Evolutionary conservation across 768 basidiomycete species (phyloP).

Genomic region (Goffeauzyma gilvescens): DNA sequence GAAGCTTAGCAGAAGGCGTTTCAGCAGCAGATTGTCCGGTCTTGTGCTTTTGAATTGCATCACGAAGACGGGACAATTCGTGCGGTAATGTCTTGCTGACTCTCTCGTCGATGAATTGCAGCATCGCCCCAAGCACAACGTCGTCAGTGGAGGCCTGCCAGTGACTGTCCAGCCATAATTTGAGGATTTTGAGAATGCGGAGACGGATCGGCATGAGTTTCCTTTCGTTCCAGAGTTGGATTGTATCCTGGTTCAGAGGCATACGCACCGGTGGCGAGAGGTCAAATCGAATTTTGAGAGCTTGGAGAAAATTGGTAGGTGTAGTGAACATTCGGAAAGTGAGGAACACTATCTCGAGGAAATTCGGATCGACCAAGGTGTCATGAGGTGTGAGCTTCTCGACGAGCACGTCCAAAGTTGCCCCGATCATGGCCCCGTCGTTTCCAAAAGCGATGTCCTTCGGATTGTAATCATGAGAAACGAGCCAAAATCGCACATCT

Average conservation of each 20-base stretch:
- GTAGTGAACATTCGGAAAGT: conserved; percentile 84
- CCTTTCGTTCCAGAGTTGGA: conserved; percentile 58
- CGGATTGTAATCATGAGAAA: conserved; percentile 49
- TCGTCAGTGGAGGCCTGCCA: conserved; percentile 67
- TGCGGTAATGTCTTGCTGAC: conserved; percentile 27
- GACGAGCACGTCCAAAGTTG: conserved; percentile 70
- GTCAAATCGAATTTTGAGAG: conserved; percentile 66
- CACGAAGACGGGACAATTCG: conserved; percentile 28
- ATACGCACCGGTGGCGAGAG: conserved; percentile 34
- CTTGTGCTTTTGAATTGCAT: conserved; percentile 19
- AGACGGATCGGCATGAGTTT: conserved; percentile 81
- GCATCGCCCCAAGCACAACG: conserved; percentile 35
- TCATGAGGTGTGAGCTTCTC: conserved; percentile 96
- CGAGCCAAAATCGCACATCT: conserved; percentile 8
- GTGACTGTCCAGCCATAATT: conserved; percentile 77
- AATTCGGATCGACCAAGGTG: conserved; percentile 66
- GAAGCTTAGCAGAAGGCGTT: not conserved
- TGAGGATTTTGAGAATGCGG: conserved; percentile 79
- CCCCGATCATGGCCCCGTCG: conserved; percentile 77
- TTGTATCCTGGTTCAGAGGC: conserved; percentile 35
- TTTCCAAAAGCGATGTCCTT: conserved; percentile 77
- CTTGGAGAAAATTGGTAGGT: conserved; percentile 53
- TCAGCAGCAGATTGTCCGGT: not conserved
- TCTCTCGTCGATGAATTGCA: conserved; percentile 24
- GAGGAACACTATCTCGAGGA: conserved; percentile 77